Evolutionary conservation across 2,329 filamentous ascomycete genomes (phyloP).

Genomic region (Arthrobotrys sphaeroides): DNA sequence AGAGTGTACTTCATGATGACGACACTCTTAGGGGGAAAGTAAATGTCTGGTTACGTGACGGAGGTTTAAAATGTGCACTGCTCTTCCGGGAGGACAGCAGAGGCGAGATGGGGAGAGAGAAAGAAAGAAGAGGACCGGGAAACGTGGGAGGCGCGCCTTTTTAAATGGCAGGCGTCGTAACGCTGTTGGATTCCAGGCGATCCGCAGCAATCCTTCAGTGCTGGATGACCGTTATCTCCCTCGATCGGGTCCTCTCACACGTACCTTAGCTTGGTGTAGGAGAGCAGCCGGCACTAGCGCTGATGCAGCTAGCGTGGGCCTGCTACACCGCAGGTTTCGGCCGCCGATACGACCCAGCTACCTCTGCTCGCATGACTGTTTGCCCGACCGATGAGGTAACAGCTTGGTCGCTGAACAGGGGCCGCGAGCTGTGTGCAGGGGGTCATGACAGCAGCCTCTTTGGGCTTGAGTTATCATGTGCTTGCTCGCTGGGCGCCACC

Average conservation of each 20-base stretch:
- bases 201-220: slow-evolving; percentile 23
- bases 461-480: slow-evolving; percentile 29
- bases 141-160: slow-evolving; percentile 33
- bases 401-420: neutral
- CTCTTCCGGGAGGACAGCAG: slow-evolving; percentile 22
- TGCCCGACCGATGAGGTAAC: slow-evolving; percentile 28
- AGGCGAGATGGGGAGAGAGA: slow-evolving; percentile 40
- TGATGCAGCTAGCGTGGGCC: neutral
- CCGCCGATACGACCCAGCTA: slow-evolving; percentile 33
- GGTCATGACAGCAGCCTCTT: slow-evolving; percentile 31
- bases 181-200: slow-evolving; percentile 16
- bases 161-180: slow-evolving; percentile 32
- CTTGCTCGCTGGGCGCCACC: neutral
- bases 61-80: slow-evolving; percentile 17
- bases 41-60: neutral
- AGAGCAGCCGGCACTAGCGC: slow-evolving; percentile 11
- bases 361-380: slow-evolving; percentile 17
- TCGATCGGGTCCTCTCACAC: neutral
- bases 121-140: slow-evolving; percentile 26
- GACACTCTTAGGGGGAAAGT: slow-evolving; percentile 15
- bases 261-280: slow-evolving; percentile 20
- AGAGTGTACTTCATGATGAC: slow-evolving; percentile 56
- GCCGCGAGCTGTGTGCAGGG: neutral
- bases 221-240: neutral
- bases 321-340: slow-evolving; percentile 33